Conservation (phyloP, 805 yeast species). For the Lachancea fermentati region DNA sequence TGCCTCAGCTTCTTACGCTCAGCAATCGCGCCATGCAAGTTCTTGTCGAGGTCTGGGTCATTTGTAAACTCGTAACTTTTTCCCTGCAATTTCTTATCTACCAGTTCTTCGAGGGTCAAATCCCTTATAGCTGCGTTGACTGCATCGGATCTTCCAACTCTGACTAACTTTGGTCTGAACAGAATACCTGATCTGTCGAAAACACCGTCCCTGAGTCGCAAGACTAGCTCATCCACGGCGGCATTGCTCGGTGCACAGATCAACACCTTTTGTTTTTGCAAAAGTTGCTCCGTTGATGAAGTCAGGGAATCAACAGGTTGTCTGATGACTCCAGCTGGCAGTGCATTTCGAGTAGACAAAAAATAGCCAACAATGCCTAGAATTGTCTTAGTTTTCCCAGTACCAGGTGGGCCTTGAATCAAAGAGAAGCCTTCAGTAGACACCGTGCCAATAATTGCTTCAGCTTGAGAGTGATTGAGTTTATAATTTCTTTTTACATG, state of each 20-base stretch:
- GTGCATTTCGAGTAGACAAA: conserved; percentile 37
- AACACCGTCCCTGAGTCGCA: conserved; percentile 75
- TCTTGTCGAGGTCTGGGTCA: conserved; percentile 39
- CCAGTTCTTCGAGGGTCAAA: conserved; percentile 78
- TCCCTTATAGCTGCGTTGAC: conserved; percentile 78
- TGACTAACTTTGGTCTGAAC: conserved; percentile 63
- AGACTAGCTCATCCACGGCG: conserved; percentile 91
- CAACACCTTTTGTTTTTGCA: conserved; percentile 52
- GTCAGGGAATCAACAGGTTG: conserved; percentile 25
- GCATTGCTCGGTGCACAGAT: conserved; percentile 99
- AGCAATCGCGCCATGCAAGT: conserved; percentile 47
- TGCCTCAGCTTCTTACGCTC: conserved; percentile 54
- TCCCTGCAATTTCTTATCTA: conserved; percentile 53
- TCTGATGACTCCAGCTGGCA: conserved; percentile 28
- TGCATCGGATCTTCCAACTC: conserved; percentile 87
- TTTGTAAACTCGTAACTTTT: conserved; percentile 33
- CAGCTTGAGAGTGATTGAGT: conserved; percentile 86
- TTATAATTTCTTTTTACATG: conserved; percentile 44
- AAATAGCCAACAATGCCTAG: conserved; percentile 83
- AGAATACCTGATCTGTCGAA: conserved; percentile 46
- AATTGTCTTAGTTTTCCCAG: conserved; percentile 97
- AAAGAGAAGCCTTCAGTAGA: conserved; percentile 70
- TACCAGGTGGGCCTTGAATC: conserved; percentile 99
- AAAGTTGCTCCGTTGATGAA: conserved; percentile 18
- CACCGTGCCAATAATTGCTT: conserved; percentile 74